Conservation (phyloP, 2,329 filamentous ascomycete genomes). For the Colletotrichum sp. region DNA sequence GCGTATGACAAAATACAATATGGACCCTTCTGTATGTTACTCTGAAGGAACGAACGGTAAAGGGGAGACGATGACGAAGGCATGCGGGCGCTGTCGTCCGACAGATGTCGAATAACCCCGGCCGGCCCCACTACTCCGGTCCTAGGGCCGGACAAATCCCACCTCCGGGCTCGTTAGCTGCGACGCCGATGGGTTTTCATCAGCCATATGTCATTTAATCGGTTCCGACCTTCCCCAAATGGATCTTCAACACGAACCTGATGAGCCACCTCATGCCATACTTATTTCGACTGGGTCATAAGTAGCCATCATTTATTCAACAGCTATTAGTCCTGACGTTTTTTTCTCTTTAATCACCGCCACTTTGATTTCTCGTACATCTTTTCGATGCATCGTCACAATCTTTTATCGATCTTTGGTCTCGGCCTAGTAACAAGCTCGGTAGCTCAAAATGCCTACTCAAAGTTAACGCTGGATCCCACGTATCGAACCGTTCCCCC, state of each 20-base stretch:
- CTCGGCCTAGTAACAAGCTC: not conserved
- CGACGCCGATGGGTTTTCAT: not conserved
- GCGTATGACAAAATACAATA: too few relatives aligned
- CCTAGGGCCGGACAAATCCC: not conserved
- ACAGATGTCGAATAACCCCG: not conserved
- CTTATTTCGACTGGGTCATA: not conserved
- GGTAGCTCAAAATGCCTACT: not conserved
- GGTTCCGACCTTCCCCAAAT: not conserved
- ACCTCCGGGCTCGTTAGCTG: not conserved
- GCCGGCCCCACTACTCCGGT: not conserved
- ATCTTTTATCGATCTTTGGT: not conserved
- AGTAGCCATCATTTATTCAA: not conserved
- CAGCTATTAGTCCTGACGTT: not conserved
- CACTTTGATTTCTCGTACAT: not conserved
- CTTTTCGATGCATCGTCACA: not conserved
- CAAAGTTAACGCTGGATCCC: not conserved
- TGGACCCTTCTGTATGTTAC: too few relatives aligned
- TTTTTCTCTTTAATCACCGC: accelerated
- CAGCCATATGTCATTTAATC: not conserved
- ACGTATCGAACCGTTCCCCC: not conserved
- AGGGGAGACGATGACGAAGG: not conserved
- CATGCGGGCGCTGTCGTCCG: not conserved
- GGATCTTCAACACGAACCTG: not conserved
- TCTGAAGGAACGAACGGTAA: too few relatives aligned
- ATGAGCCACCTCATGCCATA: not conserved